Evolutionary conservation across 1,139 yeast species (phyloP).

Genomic region (Lodderomyces theae): DNA sequence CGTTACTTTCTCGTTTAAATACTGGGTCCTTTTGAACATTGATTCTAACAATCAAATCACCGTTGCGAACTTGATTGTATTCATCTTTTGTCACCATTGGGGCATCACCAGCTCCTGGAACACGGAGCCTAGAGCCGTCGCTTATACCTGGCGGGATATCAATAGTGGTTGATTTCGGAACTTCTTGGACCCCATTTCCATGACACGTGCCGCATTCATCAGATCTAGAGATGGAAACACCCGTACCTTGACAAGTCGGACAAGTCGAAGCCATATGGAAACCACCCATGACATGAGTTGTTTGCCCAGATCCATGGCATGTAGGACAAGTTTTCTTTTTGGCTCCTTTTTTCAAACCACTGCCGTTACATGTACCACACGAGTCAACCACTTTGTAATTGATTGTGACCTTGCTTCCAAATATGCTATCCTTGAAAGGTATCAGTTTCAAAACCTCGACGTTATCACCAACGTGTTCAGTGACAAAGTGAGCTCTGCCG

Average conservation of each 20-base stretch:
- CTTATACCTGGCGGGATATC: conserved; percentile 87
- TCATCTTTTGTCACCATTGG: conserved; percentile 70
- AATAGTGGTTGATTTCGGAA: conserved; percentile 65
- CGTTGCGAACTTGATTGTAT: conserved; percentile 64
- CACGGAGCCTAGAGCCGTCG: conserved; percentile 82
- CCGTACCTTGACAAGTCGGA: conserved; percentile 82
- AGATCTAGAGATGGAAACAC: conserved; percentile 65
- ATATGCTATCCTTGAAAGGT: conserved; percentile 81
- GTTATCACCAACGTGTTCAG: conserved; percentile 86
- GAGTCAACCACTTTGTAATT: conserved; percentile 73
- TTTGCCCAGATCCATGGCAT: conserved; percentile 93
- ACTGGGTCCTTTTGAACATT: conserved; percentile 71
- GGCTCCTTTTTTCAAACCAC: conserved; percentile 78
- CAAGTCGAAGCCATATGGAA: conserved; percentile 98
- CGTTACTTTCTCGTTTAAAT: conserved; percentile 64
- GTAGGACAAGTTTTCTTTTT: conserved; percentile 76
- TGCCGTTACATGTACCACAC: conserved; percentile 78
- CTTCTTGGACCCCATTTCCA: conserved; percentile 82
- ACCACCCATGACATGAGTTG: conserved; percentile 86
- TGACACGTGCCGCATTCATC: conserved; percentile 81
- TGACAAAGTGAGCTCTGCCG: conserved; percentile 47
- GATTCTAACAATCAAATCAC: conserved; percentile 83
- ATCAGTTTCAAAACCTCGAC: conserved; percentile 76
- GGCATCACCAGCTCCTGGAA: conserved; percentile 89
- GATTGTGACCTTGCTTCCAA: conserved; percentile 68